Evolutionary conservation across 768 basidiomycete species (phyloP).

Genomic region (Tylopilus felleus): DNA sequence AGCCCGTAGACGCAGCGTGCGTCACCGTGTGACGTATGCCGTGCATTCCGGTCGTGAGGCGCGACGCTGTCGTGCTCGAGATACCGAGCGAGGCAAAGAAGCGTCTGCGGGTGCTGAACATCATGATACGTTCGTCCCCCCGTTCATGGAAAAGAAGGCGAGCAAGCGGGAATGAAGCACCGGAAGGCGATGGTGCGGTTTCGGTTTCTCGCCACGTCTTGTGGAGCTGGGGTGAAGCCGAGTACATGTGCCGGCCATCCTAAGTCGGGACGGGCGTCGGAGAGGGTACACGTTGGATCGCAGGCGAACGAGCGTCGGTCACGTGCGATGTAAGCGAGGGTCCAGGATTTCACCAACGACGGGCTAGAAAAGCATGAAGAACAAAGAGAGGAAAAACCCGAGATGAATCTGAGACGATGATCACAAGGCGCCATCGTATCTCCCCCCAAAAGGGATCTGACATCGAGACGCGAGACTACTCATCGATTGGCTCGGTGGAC

Average conservation of each 20-base stretch:
- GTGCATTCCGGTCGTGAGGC: constrained; percentile 38
- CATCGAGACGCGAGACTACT: too few relatives aligned
- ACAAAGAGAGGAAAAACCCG: constrained; percentile 33
- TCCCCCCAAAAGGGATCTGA: constrained; percentile 23
- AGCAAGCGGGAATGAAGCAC: constrained; percentile 33
- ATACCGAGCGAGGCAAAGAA: constrained; percentile 37
- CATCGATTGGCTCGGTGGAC: too few relatives aligned
- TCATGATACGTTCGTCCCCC: constrained; percentile 42
- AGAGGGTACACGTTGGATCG: constrained; percentile 30
- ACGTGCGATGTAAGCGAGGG: constrained; percentile 30
- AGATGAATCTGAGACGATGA: constrained; percentile 40
- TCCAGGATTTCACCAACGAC: constrained; percentile 39
- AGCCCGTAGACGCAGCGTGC: too few relatives aligned
- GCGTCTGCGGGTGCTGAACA: too few relatives aligned
- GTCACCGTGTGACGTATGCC: too few relatives aligned
- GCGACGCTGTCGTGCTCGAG: constrained; percentile 27
- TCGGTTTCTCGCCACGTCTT: constrained; percentile 38
- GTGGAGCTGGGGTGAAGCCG: constrained; percentile 25
- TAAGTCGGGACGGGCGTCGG: constrained; percentile 36
- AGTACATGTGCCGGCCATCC: constrained; percentile 29
- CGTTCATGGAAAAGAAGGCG: constrained; percentile 39
- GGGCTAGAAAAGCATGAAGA: constrained; percentile 37
- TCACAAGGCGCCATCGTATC: constrained; percentile 37
- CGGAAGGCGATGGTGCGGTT: constrained; percentile 26
- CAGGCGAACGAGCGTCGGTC: constrained; percentile 23